Evolutionary conservation across 2,329 filamentous ascomycete species (phyloP), one percentile per base, ranked within the genome.

Genomic region (Paraconiothyrium sp.): DNA sequence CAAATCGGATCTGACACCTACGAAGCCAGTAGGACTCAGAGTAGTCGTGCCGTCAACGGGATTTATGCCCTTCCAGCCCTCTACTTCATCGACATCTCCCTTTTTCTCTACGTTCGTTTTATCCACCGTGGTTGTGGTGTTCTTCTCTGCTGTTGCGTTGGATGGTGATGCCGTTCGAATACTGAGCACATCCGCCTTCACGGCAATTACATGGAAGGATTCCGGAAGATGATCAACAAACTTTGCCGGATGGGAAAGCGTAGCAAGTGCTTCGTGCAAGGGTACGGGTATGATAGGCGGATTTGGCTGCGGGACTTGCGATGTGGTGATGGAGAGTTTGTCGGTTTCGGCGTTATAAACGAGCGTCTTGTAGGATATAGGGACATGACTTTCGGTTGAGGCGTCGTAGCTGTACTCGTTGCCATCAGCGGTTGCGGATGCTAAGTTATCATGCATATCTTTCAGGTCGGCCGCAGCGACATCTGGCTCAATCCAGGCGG

Each of bases 11-110:
- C 67, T 66, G 8, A 72, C 68, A 4, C 74, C 71, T 14, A 72
- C 74, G 59, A 73, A 77, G n/a, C 75, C 76, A 1, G 75, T 77
- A 4, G 75, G 76, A 16, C 66, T 71, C 3, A 76, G 67, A 0
- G 73, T 68, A 1, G 74, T 67, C 0, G 75, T 79, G 20, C 76
- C 76, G 43, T 79, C 76, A 14, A 79, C 71, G 2, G 76, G 76
- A n/a, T 78, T 79, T 1, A 75, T 64, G 2, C 55, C 37, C 16
- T 56, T 39, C 50, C 61, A 57, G 20, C 44, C 37, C 10, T 57
- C 51, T 27, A 2, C 30, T 46, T 11, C 44, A 24, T 48, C 60
- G 52, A 24, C 41, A n/a, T 16, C 43, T 27, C 20, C 6, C 11
- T 46, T 43, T 6, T 49, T 24, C 2, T 63, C 55, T 9, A 60